Percentiles rank a stretch among this genome's conserved stretches.
These are phyloP conservation scores for Oryza nivara DNA, from an alignment of 176 grass and related monocot species.

Conservation along the genomic window DNA sequence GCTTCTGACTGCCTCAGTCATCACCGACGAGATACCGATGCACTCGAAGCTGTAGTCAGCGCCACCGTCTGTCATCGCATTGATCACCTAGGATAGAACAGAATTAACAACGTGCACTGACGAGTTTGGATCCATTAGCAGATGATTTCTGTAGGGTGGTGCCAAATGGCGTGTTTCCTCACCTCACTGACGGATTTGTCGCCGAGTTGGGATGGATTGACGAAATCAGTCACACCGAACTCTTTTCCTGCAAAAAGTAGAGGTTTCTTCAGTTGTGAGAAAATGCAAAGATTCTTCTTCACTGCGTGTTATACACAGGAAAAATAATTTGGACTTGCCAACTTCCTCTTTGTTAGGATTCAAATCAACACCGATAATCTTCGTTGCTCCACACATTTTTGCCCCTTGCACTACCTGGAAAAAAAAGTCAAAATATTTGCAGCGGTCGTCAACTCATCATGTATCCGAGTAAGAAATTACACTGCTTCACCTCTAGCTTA, in stretches of 20 bases:
- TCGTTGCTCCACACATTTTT: constrained; percentile 58
- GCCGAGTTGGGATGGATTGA: constrained; percentile 55
- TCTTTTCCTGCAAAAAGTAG: constrained; percentile 31
- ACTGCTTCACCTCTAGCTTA: constrained; percentile 4
- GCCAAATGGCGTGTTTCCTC: background rate
- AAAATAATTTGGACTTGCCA: constrained; percentile 18
- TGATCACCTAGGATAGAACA: constrained; percentile 52
- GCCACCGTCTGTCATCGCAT: constrained; percentile 60
- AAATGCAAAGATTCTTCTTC: background rate
- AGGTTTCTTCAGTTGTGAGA: background rate
- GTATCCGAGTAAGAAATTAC: background rate
- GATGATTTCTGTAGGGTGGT: background rate
- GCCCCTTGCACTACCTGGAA: constrained; percentile 65
- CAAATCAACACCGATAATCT: constrained; percentile 66
- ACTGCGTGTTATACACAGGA: background rate
- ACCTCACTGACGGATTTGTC: constrained; percentile 50
- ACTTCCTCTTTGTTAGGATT: constrained; percentile 58
- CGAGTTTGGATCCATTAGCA: background rate
- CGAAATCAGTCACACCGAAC: constrained; percentile 56
- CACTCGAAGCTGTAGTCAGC: constrained; percentile 82
- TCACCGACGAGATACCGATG: constrained; percentile 61
- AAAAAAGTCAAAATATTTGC: background rate
- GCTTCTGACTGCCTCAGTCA: constrained; percentile 65
- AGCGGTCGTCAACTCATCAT: background rate
- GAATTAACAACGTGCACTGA: background rate